Conservation (phyloP, 2,329 filamentous ascomycete species). For the Xylaria sp. region DNA sequence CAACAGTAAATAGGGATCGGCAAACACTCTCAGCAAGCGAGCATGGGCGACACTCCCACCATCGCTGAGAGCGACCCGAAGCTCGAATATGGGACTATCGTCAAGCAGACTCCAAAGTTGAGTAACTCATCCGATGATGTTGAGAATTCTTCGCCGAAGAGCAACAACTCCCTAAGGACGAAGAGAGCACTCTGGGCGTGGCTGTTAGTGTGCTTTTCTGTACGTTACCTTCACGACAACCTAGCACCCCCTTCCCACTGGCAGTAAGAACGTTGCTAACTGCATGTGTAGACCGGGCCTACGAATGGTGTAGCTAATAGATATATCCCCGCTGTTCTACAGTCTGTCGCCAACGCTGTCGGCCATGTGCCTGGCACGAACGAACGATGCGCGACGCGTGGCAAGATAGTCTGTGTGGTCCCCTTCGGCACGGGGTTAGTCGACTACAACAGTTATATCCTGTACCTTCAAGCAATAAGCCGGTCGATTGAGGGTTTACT, state of each 20-base stretch:
- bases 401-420: constrained; percentile 23
- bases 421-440: constrained; percentile 24
- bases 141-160: constrained; percentile 3
- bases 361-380: constrained; percentile 26
- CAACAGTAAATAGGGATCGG: background rate
- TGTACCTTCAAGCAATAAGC: constrained; percentile 24
- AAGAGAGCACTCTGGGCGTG: constrained; percentile 25
- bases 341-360: constrained; percentile 25
- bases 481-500: constrained; percentile 21
- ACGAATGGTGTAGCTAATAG: constrained; percentile 20
- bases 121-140: background rate
- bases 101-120: background rate
- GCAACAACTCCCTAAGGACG: background rate
- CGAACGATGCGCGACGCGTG: constrained; percentile 22
- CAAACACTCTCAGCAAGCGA: background rate
- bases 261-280: background rate
- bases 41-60: background rate
- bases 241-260: background rate
- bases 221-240: background rate
- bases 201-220: constrained; percentile 26
- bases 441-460: constrained; percentile 27
- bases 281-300: constrained; percentile 16
- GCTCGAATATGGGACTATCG: constrained; percentile 12
- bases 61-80: background rate
- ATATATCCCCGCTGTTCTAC: constrained; percentile 26